Percentiles rank a stretch among this genome's conserved stretches.
These are phyloP conservation scores for Fabrea salina DNA, from an alignment of 169 alveolate species.

Conservation along the genomic window DNA sequence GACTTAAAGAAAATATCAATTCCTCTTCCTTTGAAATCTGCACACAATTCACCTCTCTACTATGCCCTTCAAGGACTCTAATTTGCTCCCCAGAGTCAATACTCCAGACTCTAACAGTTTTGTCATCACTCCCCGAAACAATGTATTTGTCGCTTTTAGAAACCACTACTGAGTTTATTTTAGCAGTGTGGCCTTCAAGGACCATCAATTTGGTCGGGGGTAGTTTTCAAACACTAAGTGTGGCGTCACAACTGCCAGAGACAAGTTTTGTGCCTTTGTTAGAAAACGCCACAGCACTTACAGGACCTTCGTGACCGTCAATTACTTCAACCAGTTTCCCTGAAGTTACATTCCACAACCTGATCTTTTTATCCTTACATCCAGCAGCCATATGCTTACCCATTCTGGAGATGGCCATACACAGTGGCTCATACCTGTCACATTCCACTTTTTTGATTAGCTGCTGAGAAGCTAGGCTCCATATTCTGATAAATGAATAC, in stretches of 20 bases:
- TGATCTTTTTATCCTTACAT: slow-evolving; percentile 41
- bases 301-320: slow-evolving; percentile 77
- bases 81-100: too few relatives aligned
- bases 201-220: background rate
- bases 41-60: too few relatives aligned
- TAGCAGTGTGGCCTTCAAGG: background rate
- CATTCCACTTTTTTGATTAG: too few relatives aligned
- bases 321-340: slow-evolving; percentile 77
- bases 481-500: too few relatives aligned
- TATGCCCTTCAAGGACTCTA: too few relatives aligned
- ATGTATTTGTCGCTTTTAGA: background rate
- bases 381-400: slow-evolving; percentile 21
- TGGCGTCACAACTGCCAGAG: slow-evolving; percentile 81
- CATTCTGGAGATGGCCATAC: background rate
- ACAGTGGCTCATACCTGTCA: too few relatives aligned
- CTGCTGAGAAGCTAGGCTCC: too few relatives aligned
- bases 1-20: too few relatives aligned
- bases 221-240: slow-evolving; percentile 79
- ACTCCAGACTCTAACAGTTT: too few relatives aligned
- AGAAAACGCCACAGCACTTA: slow-evolving; percentile 78
- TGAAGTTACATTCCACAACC: slow-evolving; percentile 55
- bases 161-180: background rate
- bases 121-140: too few relatives aligned
- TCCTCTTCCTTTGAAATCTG: too few relatives aligned
- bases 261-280: slow-evolving; percentile 80